Conservation (phyloP, 306 rosid genomes). For the Pterocarpus santalinus region DNA sequence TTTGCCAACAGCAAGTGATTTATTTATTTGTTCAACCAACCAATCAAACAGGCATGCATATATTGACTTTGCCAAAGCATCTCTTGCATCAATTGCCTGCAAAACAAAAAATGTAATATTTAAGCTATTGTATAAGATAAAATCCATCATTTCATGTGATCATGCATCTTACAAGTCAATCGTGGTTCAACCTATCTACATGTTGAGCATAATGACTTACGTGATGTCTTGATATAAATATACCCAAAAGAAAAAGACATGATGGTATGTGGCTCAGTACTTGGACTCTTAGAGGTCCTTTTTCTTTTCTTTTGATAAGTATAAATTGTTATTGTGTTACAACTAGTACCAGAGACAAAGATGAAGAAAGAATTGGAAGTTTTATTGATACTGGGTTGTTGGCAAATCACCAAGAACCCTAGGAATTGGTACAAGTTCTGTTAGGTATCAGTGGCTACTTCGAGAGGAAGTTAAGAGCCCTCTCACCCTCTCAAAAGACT, state of each 20-base stretch:
- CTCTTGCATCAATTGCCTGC: conserved; percentile 94
- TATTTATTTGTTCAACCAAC: conserved; percentile 97
- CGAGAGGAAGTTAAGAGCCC: too few relatives aligned
- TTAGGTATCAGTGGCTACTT: too few relatives aligned
- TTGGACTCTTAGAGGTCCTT: background rate
- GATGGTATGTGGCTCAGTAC: conserved; percentile 2
- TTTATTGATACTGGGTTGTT: too few relatives aligned
- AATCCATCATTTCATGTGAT: conserved; percentile 18
- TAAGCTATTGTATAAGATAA: conserved; percentile 23
- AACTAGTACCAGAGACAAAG: too few relatives aligned
- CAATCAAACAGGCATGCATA: conserved; percentile 95
- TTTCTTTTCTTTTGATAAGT: background rate
- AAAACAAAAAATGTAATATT: conserved; percentile 35
- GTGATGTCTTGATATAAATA: conserved; percentile 9
- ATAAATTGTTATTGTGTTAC: background rate
- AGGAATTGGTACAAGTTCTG: too few relatives aligned
- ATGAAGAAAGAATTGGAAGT: too few relatives aligned
- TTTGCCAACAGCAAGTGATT: conserved; percentile 97
- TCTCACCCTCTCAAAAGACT: too few relatives aligned
- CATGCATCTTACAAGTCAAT: conserved; percentile 18
- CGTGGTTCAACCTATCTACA: conserved; percentile 12
- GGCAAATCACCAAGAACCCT: too few relatives aligned
- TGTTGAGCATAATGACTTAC: background rate
- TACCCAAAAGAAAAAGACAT: background rate
- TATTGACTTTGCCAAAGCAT: conserved; percentile 98